A percentile compares a stretch with the other conserved stretches of the same genome.
phyloP scores from a whole-genome alignment of 495 filamentous ascomycete genomes.

The Daldinia grandis region DNA sequence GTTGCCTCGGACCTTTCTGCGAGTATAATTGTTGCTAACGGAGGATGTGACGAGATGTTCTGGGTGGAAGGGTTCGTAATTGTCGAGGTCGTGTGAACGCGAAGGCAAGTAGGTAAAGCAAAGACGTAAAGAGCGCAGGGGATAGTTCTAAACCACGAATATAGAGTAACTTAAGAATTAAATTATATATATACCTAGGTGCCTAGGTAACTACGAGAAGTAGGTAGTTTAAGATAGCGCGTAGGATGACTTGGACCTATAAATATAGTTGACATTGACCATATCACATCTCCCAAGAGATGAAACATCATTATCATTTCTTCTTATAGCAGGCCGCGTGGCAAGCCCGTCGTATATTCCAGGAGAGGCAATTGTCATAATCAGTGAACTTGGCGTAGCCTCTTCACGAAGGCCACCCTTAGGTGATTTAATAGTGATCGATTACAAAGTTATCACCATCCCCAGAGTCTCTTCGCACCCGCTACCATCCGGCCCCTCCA shows the following conservation, averaged over 20 bases:
- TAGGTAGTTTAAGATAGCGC: neutral
- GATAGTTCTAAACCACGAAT: neutral
- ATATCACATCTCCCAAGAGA: neutral
- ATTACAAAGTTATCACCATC: neutral
- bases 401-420: neutral
- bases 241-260: neutral
- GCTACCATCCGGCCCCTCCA: neutral
- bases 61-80: neutral
- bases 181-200: neutral
- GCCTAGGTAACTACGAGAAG: neutral
- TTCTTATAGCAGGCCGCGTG: neutral
- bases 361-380: neutral
- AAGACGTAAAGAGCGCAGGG: neutral
- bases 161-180: neutral
- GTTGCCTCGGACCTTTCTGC: neutral
- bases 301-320: neutral
- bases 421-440: neutral
- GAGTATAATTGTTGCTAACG: neutral
- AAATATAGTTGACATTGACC: neutral
- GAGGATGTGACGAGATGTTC: neutral
- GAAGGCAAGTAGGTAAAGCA: neutral
- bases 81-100: neutral
- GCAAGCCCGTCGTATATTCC: neutral
- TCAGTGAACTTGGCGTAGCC: neutral
- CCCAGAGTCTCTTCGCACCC: constrained; percentile 1